A percentile compares a stretch with the other conserved stretches of the same genome.
Conservation (phyloP, 257 asterid species). For the Datura wrightii region DNA sequence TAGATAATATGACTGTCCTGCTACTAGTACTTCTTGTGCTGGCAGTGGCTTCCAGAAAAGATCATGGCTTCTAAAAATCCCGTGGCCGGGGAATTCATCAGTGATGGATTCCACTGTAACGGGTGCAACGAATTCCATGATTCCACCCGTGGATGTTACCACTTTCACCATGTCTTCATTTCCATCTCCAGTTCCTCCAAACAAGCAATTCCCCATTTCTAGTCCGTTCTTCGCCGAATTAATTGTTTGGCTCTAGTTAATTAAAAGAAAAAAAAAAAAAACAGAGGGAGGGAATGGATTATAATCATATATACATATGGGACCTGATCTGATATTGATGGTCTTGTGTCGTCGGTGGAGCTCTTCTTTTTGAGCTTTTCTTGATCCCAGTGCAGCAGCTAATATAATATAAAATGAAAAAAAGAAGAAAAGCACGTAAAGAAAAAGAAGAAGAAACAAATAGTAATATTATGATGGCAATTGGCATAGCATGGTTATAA, state of each 20-base stretch:
- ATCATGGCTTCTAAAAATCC: slow-evolving; percentile 71
- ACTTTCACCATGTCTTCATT: slow-evolving; percentile 53
- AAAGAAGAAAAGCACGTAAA: not conserved
- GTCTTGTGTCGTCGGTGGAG: slow-evolving; percentile 42
- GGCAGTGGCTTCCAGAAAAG: slow-evolving; percentile 85
- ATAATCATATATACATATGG: no score
- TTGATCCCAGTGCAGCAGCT: slow-evolving; percentile 35
- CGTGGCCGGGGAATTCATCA: slow-evolving; percentile 85
- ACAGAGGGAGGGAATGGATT: not conserved
- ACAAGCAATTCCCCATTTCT: slow-evolving; percentile 79
- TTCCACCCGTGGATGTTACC: slow-evolving; percentile 66
- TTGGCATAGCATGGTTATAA: not conserved
- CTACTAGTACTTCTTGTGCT: slow-evolving; percentile 54
- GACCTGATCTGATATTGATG: not conserved
- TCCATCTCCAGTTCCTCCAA: slow-evolving; percentile 61
- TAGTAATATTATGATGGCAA: not conserved
- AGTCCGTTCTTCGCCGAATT: not conserved
- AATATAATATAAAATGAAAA: not conserved
- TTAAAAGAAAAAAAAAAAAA: not conserved
- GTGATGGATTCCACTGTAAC: slow-evolving; percentile 70
- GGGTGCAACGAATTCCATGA: slow-evolving; percentile 74
- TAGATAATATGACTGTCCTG: slow-evolving; percentile 76
- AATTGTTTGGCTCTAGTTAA: not conserved
- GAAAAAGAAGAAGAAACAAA: not conserved
- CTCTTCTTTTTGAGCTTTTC: slow-evolving; percentile 26